These are phyloP conservation scores for Psilocybe azurescens DNA, from an alignment of 768 basidiomycete species.

Conservation along the genomic window DNA sequence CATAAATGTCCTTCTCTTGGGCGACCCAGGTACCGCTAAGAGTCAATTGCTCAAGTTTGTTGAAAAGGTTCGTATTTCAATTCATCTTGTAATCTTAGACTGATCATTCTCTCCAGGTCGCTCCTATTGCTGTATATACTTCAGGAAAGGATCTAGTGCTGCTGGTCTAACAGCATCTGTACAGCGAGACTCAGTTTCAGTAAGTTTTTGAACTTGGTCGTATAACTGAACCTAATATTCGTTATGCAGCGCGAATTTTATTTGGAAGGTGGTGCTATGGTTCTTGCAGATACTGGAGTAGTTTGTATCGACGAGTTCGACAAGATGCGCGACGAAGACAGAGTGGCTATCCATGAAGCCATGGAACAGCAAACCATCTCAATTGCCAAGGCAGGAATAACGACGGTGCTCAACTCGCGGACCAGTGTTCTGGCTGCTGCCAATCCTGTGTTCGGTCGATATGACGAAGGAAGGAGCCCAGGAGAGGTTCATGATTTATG, in stretches of 20 bases:
- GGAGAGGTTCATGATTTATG: constrained; percentile 67
- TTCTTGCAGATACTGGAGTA: constrained; percentile 96
- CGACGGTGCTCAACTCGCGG: constrained; percentile 94
- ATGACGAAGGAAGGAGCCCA: constrained; percentile 95
- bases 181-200: constrained; percentile 90
- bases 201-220: constrained; percentile 40
- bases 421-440: constrained; percentile 97
- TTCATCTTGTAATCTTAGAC: not conserved
- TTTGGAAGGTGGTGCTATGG: constrained; percentile 99
- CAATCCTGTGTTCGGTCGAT: constrained; percentile 97
- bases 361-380: constrained; percentile 99
- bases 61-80: constrained; percentile 70
- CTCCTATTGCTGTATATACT: constrained; percentile 97
- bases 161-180: constrained; percentile 98
- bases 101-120: constrained; percentile 59
- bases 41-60: constrained; percentile 98
- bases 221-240: constrained; percentile 11
- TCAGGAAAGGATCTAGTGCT: constrained; percentile 97
- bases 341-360: constrained; percentile 98
- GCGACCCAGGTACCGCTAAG: constrained; percentile 99
- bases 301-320: constrained; percentile 99
- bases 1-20: constrained; percentile 95
- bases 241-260: constrained; percentile 89
- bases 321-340: constrained; percentile 99
- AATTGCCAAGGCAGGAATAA: constrained; percentile 98